Conservation (phyloP, 148 eudicot species). For the Talinum fruticosum region DNA sequence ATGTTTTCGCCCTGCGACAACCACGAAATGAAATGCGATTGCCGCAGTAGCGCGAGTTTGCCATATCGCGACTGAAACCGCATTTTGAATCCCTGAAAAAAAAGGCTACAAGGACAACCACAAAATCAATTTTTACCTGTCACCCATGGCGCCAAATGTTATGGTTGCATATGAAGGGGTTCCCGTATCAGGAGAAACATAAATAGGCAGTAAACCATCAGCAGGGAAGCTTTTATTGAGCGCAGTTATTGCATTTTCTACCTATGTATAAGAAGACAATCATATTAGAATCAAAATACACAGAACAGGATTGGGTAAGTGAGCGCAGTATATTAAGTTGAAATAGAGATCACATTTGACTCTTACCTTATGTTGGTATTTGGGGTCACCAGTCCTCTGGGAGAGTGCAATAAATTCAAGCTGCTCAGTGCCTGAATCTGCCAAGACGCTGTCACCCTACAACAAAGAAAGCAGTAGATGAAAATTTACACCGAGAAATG, state of each 20-base stretch:
- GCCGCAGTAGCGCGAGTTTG: too few species aligned
- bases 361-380: conserved; percentile 89
- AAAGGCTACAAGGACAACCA: too few species aligned
- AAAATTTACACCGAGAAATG: conserved; percentile 1
- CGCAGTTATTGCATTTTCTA: conserved; percentile 71
- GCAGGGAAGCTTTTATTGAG: conserved; percentile 81
- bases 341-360: not conserved
- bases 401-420: conserved; percentile 98
- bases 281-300: not conserved
- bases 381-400: conserved; percentile 91
- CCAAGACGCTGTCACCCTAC: conserved; percentile 89
- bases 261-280: conserved; percentile 40
- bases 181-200: conserved; percentile 75
- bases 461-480: not conserved
- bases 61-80: too few species aligned
- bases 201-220: conserved; percentile 93
- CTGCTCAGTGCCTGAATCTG: conserved; percentile 99
- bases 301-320: not conserved
- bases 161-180: conserved; percentile 51
- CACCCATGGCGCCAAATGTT: conserved; percentile 99
- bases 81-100: too few species aligned
- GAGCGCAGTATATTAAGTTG: not conserved
- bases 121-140: conserved; percentile 57
- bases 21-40: too few species aligned
- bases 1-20: too few species aligned